Base-by-base conservation (phyloP, 768 basidiomycete species). In the Butyriboletus loyo region DNA sequence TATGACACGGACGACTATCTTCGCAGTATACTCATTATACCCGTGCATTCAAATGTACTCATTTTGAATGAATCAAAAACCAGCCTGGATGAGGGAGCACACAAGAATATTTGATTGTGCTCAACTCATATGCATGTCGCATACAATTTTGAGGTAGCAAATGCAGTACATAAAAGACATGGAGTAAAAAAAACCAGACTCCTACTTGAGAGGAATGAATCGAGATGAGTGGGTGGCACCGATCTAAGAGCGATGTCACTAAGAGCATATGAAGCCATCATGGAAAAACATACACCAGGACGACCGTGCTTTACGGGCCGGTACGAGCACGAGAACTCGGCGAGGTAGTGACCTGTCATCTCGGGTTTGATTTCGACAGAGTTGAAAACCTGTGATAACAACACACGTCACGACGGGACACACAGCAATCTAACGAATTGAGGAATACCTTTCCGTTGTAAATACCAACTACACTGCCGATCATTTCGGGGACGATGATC, bases 401-500 rank as follows among this genome's bases (percentile, higher is more conserved):
- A 28, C 25, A 38, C 38, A 30, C 7, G 45, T 52, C 36, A 58
- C 17, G 14, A 36, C 17, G 8, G 8, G 27, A 36, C 19, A 41
- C 28, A 31, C 6, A 41, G 25, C 19, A 14, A 49, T 22, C 15
- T n/a, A 24, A 50, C 1, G 9, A 24, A 49, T 28, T 3, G 22
- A 53, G 3, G 71, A 73, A 56, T 67, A 91, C 89, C 83, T 96
- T 96, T 69, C 93, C 93, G 69, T 94, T 96, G 86, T 99, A 98
- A 71, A 98, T 96, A 57, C 97, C 97, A 58, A 98, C 86, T 61
- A 98, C 92, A 66, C 85, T 88, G 56, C 97, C 97, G 74, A 99
- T 98, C 97, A 99, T 98, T 81, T 99, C 97, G 45, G 97, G 97
- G 54, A 99, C 97, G 75, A 99, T 87, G 75, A 98, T 96, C 97